Evolutionary conservation across 768 basidiomycete species (phyloP).

Genomic region (Lanmaoa pseudosensibilis): DNA sequence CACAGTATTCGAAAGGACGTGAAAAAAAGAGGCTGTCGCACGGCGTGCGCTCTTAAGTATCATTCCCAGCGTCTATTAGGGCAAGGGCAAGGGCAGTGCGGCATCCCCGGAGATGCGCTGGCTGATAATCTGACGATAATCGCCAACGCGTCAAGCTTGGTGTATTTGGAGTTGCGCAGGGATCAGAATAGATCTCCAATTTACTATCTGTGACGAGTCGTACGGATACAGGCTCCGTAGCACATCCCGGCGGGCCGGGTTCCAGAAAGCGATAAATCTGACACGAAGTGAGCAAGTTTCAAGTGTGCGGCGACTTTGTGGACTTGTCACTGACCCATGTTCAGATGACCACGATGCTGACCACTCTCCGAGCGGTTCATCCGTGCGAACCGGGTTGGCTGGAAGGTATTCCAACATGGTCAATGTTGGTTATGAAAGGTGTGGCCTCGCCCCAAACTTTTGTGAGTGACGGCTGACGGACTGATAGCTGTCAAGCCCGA

Average conservation of each 20-base stretch:
- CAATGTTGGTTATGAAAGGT: not conserved
- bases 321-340: too few relatives aligned
- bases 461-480: not conserved
- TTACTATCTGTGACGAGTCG: too few relatives aligned
- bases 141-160: not conserved
- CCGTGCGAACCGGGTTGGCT: not conserved
- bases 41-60: not conserved
- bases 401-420: too few relatives aligned
- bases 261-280: too few relatives aligned
- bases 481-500: not conserved
- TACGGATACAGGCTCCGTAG: too few relatives aligned
- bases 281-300: too few relatives aligned
- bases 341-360: too few relatives aligned
- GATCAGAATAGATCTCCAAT: too few relatives aligned
- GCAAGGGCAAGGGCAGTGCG: not conserved
- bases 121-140: not conserved
- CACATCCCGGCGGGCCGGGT: too few relatives aligned
- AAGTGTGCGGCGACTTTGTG: too few relatives aligned
- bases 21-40: not conserved
- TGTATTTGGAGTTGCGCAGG: too few relatives aligned
- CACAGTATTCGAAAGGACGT: not conserved
- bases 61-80: constrained; percentile 6
- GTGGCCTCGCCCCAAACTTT: not conserved
- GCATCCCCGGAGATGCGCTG: not conserved
- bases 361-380: not conserved